Conservation (phyloP, 2,329 filamentous ascomycete species). For the Calonectria multiphialidica region DNA sequence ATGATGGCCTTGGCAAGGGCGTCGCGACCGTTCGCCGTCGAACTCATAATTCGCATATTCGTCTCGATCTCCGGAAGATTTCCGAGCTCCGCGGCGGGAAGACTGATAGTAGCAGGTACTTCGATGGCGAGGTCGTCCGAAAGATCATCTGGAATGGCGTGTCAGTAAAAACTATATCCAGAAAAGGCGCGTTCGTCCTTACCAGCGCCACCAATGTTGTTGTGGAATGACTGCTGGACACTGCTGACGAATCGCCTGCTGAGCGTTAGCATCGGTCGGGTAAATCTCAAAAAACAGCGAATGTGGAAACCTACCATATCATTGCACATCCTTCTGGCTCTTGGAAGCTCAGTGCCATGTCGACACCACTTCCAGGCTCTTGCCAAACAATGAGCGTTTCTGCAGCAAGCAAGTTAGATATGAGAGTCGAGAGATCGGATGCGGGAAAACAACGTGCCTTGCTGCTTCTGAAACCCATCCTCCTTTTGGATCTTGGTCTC, state of each 20-base stretch:
- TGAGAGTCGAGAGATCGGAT: slow-evolving; percentile 25
- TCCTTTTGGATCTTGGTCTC: slow-evolving; percentile 93
- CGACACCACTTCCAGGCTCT: slow-evolving; percentile 82
- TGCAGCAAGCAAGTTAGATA: slow-evolving; percentile 55
- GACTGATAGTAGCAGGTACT: slow-evolving; percentile 74
- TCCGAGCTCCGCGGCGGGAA: slow-evolving; percentile 84
- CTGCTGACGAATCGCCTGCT: slow-evolving; percentile 90
- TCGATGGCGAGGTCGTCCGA: slow-evolving; percentile 90
- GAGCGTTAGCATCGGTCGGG: slow-evolving; percentile 33
- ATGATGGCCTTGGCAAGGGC: slow-evolving; percentile 90
- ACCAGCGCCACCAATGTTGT: slow-evolving; percentile 73
- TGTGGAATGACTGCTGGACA: slow-evolving; percentile 80
- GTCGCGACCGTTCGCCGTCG: slow-evolving; percentile 82
- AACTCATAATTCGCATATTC: slow-evolving; percentile 83
- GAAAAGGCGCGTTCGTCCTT: slow-evolving; percentile 41
- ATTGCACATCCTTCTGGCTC: slow-evolving; percentile 93
- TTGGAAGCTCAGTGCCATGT: slow-evolving; percentile 99
- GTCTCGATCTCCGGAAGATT: slow-evolving; percentile 88
- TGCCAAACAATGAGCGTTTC: slow-evolving; percentile 99
- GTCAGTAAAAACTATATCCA: slow-evolving; percentile 36
- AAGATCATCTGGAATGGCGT: slow-evolving; percentile 75
- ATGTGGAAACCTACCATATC: slow-evolving; percentile 77
- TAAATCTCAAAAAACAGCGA: not conserved
- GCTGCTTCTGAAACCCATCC: slow-evolving; percentile 98
- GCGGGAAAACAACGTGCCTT: slow-evolving; percentile 70